Conservation (phyloP, 2,329 filamentous ascomycete genomes). For the Cyphellophora attinorum region DNA sequence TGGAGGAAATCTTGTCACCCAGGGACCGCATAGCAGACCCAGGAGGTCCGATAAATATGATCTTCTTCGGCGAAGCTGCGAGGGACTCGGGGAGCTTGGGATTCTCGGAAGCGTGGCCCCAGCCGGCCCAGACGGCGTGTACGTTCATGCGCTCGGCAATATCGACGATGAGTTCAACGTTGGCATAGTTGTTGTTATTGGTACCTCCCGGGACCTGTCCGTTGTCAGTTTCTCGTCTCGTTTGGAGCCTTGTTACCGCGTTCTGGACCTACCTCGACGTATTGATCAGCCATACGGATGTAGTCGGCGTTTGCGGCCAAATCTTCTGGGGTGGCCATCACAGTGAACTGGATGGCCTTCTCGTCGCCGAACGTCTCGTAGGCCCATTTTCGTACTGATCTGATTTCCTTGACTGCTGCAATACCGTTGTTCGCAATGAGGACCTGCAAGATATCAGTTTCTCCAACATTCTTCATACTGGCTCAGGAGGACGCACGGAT, state of each 20-base stretch:
- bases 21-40: slow-evolving; percentile 98
- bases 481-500: slow-evolving; percentile 56
- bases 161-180: slow-evolving; percentile 98
- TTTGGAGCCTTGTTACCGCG: slow-evolving; percentile 1
- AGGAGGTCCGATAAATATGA: slow-evolving; percentile 96
- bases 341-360: slow-evolving; percentile 95
- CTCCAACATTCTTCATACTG: slow-evolving; percentile 7
- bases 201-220: slow-evolving; percentile 80
- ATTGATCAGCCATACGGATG: slow-evolving; percentile 99
- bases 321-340: slow-evolving; percentile 99
- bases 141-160: slow-evolving; percentile 97
- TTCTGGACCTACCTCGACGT: slow-evolving; percentile 61
- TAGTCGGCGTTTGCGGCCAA: slow-evolving; percentile 96
- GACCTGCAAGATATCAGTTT: slow-evolving; percentile 51
- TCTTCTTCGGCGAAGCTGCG: slow-evolving; percentile 94
- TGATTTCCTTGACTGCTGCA: slow-evolving; percentile 97
- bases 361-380: slow-evolving; percentile 99
- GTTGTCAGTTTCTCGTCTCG: slow-evolving; percentile 1
- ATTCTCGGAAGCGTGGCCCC: slow-evolving; percentile 98
- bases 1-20: slow-evolving; percentile 98
- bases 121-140: slow-evolving; percentile 97
- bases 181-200: slow-evolving; percentile 99
- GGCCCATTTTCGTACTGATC: slow-evolving; percentile 98
- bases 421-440: slow-evolving; percentile 99
- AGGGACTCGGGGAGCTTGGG: slow-evolving; percentile 93